A percentile compares a stretch with the other conserved stretches of the same genome.
Conservation (phyloP, 495 filamentous ascomycete genomes). For the Filosporella fistucella region DNA sequence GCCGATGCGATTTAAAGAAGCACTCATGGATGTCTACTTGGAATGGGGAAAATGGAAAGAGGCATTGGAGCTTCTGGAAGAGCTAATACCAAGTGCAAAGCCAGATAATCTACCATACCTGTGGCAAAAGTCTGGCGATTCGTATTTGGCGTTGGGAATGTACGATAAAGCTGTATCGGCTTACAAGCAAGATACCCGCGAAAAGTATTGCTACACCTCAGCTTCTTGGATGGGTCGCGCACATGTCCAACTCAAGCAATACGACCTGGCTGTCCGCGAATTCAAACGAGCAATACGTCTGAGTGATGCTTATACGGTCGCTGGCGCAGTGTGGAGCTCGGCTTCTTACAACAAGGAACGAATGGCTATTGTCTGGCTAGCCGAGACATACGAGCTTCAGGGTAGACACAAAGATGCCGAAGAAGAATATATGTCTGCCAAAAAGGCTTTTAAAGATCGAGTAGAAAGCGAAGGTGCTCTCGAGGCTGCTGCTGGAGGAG, state of each 20-base stretch:
- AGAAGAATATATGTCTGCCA: neutral
- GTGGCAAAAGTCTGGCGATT: slow-evolving; percentile 1
- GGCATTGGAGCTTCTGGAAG: slow-evolving; percentile 5
- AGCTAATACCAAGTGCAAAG: neutral
- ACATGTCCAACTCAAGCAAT: neutral
- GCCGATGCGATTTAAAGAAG: slow-evolving; percentile 3
- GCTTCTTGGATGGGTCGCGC: neutral
- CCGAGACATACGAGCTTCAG: neutral
- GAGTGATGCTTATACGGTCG: neutral
- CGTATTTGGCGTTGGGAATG: slow-evolving; percentile 1
- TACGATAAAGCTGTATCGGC: slow-evolving; percentile 1
- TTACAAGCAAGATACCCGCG: neutral
- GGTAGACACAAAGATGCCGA: neutral
- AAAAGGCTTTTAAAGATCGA: neutral
- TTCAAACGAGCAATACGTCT: neutral
- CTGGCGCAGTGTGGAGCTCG: neutral
- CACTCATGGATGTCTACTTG: slow-evolving; percentile 1
- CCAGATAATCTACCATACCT: neutral
- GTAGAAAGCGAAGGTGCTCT: neutral
- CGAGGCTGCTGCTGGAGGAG: neutral
- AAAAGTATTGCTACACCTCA: neutral
- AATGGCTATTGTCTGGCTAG: neutral
- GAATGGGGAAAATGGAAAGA: slow-evolving; percentile 4
- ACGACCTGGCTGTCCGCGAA: neutral
- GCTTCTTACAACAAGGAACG: neutral